phyloP scores from a whole-genome alignment of 75 land plant species.

The Pinus taeda region DNA sequence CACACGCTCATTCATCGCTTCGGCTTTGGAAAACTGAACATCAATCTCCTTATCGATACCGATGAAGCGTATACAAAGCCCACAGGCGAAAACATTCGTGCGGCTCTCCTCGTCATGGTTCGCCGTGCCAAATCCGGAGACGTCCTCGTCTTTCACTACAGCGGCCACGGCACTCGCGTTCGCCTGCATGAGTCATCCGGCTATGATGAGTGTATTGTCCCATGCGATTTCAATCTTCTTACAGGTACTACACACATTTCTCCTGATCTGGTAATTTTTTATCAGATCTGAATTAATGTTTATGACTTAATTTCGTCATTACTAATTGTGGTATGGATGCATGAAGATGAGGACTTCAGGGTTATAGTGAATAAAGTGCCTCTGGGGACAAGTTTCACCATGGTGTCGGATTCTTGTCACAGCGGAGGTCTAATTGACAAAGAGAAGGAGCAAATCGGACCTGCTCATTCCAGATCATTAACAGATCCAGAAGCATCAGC shows the following conservation, averaged over 20 bases:
- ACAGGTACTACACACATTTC: constrained; percentile 35
- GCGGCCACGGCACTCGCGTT: constrained; percentile 69
- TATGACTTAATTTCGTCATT: no score
- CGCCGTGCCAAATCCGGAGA: constrained; percentile 43
- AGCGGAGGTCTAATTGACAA: constrained; percentile 78
- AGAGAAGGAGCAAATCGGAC: constrained; percentile 79
- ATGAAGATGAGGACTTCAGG: constrained; percentile 77
- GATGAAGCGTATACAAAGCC: constrained; percentile 32
- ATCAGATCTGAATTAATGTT: no score
- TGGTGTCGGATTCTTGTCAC: constrained; percentile 86
- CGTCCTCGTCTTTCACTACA: constrained; percentile 74
- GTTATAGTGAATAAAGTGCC: constrained; percentile 59
- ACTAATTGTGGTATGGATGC: no score
- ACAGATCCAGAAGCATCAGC: no score
- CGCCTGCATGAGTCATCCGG: constrained; percentile 21
- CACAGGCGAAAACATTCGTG: constrained; percentile 62
- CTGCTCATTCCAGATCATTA: background rate
- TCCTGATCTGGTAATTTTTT: no score
- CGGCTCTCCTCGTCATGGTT: constrained; percentile 35
- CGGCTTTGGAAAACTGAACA: constrained; percentile 39
- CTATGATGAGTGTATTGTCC: constrained; percentile 69
- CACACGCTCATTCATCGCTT: constrained; percentile 29
- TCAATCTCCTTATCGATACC: constrained; percentile 55
- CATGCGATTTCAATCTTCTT: constrained; percentile 83
- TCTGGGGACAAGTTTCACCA: constrained; percentile 54